Conservation (phyloP, 345 rosid species). For the Clausena lansium region DNA sequence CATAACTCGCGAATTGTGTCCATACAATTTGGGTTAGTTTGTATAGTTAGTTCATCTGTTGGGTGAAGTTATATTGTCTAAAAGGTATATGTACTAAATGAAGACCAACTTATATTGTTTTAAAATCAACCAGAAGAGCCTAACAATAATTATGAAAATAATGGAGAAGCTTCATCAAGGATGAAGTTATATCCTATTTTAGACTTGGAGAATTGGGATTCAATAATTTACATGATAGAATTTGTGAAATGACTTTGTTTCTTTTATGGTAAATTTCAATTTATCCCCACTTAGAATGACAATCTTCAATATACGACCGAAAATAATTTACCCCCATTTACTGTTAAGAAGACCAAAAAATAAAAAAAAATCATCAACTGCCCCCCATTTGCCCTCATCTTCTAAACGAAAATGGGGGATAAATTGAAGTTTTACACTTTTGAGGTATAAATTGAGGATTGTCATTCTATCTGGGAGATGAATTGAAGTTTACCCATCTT, state of each 20-base stretch:
- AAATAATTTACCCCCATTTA: too few species aligned
- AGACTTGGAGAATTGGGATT: background rate
- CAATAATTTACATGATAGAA: background rate
- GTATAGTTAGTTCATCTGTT: background rate
- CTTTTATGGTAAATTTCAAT: too few species aligned
- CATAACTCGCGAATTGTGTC: background rate
- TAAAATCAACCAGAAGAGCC: background rate
- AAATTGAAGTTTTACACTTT: too few species aligned
- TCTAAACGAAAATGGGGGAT: too few species aligned
- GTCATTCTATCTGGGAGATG: too few species aligned
- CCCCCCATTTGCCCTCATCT: too few species aligned
- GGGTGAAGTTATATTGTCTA: background rate
- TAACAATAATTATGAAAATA: background rate
- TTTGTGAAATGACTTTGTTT: background rate
- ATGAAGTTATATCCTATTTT: background rate
- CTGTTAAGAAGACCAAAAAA: too few species aligned
- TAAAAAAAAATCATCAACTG: too few species aligned
- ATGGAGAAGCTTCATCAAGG: background rate
- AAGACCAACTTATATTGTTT: background rate
- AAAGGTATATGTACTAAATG: background rate
- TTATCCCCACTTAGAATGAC: too few species aligned
- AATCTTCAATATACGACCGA: too few species aligned
- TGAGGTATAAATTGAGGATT: too few species aligned
- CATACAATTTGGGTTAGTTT: background rate
- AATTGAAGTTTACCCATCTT: too few species aligned